Base-by-base conservation (phyloP, 306 rosid species). In the Senna tora region DNA sequence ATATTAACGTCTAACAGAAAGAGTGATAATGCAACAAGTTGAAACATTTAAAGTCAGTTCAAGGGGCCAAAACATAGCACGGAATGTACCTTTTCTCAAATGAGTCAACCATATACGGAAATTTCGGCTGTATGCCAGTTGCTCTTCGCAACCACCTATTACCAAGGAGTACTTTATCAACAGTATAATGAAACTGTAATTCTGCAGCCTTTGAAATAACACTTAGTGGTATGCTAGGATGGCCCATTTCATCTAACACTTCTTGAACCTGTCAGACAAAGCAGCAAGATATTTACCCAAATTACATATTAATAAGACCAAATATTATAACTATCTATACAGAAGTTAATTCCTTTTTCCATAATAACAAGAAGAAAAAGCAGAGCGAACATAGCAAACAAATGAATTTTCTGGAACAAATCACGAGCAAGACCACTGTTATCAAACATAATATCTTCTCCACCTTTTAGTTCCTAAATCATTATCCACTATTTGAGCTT, bases 121-220 rank as follows among this genome's bases (percentile, higher is more conserved):
- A 95, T 50, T 84, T 88, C 9, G 97, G 99, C 53, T 95, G 99
- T 82, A 95, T 95, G 75, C 97, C 97, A 33, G 90, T 82, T 62
- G 96, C 96, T 87, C 83, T 95, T 73, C 99, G 86, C 67, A 95
- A 64, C 99, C 97, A 91, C 84, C 97, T 89, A 79, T 91, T 95
- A 59, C 99, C 99, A 34, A 94, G 89, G 74, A 94, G 78, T 20
- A 84, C 89, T 67, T 75, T 88, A 77, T 95, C 99, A 65, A 91
- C 92, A 5, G 93, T 75, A 65, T 95, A 89, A 5, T 88, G 96
- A 45, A 95, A 85, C 84, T 95, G 96, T 78, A 95, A 86, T 71
- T 89, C 99, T 7, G 96, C 99, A 61, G 95, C 96, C 77, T 94
- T 94, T 2, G 99, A 89, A 61, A 94, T 86, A 57, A 91, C 97